phyloP scores from a whole-genome alignment of 2,329 filamentous ascomycete species.

The Seiridium cupressi region DNA sequence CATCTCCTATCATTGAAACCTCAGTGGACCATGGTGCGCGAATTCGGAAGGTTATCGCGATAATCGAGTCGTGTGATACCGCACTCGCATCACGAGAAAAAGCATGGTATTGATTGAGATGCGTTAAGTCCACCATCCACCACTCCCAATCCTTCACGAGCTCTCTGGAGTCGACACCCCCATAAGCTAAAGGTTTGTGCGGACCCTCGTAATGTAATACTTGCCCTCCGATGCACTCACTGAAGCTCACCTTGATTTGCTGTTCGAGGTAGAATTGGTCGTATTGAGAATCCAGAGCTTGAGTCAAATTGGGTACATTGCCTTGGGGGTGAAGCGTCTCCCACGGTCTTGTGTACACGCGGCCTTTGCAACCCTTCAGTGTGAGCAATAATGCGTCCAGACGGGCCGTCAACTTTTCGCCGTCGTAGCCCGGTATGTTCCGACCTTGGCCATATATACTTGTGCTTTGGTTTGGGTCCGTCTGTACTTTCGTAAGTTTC shows the following conservation, averaged over 20 bases:
- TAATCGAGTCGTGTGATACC: too few species aligned
- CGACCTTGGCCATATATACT: conserved; percentile 35
- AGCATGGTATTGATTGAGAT: neutral
- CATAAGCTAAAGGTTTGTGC: neutral
- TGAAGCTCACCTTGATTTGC: conserved; percentile 49
- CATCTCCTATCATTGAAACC: too few species aligned
- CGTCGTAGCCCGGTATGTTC: conserved; percentile 28
- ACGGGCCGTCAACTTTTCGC: conserved; percentile 41
- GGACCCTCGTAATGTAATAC: conserved; percentile 52
- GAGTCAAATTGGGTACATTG: conserved; percentile 46
- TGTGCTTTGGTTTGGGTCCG: conserved; percentile 39
- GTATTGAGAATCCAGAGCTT: conserved; percentile 47
- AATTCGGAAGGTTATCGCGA: too few species aligned
- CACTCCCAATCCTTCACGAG: neutral
- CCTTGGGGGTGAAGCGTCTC: conserved; percentile 53
- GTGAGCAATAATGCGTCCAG: conserved; percentile 55
- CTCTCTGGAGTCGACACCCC: neutral
- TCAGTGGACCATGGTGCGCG: too few species aligned
- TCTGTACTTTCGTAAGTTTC: conserved; percentile 26
- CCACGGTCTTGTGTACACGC: conserved; percentile 56
- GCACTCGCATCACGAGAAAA: too few species aligned
- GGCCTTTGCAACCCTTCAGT: conserved; percentile 58
- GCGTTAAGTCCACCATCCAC: neutral
- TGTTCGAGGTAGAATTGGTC: conserved; percentile 49
- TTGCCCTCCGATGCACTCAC: conserved; percentile 55